Conservation (phyloP, 2,329 filamentous ascomycete species). For the Microascus cirrosus region DNA sequence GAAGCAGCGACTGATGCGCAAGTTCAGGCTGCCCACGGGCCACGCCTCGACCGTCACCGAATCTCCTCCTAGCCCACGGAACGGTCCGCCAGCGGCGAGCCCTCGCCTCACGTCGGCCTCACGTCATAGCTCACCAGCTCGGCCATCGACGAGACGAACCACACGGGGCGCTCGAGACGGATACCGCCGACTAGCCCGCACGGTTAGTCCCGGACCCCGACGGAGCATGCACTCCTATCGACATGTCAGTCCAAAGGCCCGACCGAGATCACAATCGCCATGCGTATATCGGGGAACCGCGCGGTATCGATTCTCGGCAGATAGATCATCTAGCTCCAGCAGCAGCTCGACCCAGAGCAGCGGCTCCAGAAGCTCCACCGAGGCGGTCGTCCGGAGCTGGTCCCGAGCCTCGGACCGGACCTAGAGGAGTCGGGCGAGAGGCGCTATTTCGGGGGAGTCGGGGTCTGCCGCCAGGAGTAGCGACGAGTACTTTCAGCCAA, state of each 20-base stretch:
- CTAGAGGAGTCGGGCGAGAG: slow-evolving; percentile 1
- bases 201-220: background rate
- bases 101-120: background rate
- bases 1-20: background rate
- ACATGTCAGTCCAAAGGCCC: background rate
- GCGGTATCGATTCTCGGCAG: background rate
- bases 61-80: background rate
- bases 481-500: background rate
- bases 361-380: background rate
- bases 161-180: background rate
- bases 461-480: background rate
- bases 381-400: background rate
- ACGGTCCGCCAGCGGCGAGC: background rate
- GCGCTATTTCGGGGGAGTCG: slow-evolving; percentile 2
- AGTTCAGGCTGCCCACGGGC: background rate
- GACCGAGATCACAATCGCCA: background rate
- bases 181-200: background rate
- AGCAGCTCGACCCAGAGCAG: background rate
- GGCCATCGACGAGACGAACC: background rate
- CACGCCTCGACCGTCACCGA: slow-evolving; percentile 1
- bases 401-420: background rate
- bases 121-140: background rate
- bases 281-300: background rate
- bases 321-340: background rate
- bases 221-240: background rate